phyloP scores from a whole-genome alignment of 306 rosid species.

The Prunus armeniaca region DNA sequence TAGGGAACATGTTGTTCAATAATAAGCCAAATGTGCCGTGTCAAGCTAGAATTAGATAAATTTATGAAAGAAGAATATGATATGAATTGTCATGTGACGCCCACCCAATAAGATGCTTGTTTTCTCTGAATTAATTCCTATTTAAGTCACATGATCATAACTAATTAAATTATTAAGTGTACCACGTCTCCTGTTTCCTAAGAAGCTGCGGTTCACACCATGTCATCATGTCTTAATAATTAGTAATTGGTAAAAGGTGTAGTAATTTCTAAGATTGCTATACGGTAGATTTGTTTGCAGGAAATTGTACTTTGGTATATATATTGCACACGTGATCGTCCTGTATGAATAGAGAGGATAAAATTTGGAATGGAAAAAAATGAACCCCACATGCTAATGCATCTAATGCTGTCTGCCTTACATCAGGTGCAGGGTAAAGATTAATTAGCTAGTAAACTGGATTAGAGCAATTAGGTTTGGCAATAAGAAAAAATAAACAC shows the following conservation, averaged over 20 bases:
- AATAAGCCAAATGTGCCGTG: background rate
- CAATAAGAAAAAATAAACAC: too few species aligned
- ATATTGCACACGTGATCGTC: slow-evolving; percentile 7
- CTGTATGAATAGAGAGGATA: background rate
- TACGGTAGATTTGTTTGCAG: background rate
- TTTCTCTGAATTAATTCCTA: background rate
- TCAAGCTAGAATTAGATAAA: background rate
- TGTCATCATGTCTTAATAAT: background rate
- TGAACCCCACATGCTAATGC: slow-evolving; percentile 10
- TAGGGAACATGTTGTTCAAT: slow-evolving; percentile 19
- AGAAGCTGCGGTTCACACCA: background rate
- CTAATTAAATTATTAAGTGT: background rate
- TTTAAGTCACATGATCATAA: background rate
- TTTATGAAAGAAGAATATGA: background rate
- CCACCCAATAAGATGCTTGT: slow-evolving; percentile 9
- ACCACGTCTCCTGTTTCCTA: background rate
- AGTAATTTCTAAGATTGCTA: background rate
- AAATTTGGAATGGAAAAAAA: slow-evolving; percentile 8
- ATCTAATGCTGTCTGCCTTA: background rate
- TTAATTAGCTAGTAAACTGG: too few species aligned
- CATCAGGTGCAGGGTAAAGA: background rate
- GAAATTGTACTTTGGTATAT: background rate
- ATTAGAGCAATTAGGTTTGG: too few species aligned
- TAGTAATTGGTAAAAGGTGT: background rate
- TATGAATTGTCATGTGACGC: slow-evolving; percentile 16